phyloP scores from a whole-genome alignment of 2,329 filamentous ascomycete genomes.

The Pseudopithomyces maydicus region DNA sequence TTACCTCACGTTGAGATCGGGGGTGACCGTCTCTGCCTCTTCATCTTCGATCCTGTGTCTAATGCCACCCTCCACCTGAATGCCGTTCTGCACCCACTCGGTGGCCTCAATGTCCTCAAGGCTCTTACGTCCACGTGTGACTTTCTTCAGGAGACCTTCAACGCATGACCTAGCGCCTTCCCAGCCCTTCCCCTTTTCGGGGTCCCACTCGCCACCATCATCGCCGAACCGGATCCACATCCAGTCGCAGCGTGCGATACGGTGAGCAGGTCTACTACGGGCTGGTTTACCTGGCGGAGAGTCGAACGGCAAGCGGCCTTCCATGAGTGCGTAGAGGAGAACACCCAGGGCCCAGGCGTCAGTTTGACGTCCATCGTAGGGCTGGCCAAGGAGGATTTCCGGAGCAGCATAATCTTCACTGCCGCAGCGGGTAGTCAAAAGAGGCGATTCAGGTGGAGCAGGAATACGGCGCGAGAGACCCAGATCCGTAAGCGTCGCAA shows the following conservation, averaged over 20 bases:
- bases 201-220: conserved; percentile 85
- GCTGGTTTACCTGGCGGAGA: conserved; percentile 79
- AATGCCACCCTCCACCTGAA: conserved; percentile 67
- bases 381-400: conserved; percentile 92
- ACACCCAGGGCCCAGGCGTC: conserved; percentile 97
- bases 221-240: conserved; percentile 87
- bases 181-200: conserved; percentile 66
- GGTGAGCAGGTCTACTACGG: conserved; percentile 79
- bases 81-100: conserved; percentile 77
- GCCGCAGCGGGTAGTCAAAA: conserved; percentile 91
- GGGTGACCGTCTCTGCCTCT: conserved; percentile 19
- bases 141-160: conserved; percentile 82
- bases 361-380: conserved; percentile 88
- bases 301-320: conserved; percentile 92
- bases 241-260: conserved; percentile 97
- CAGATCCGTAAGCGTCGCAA: conserved; percentile 88
- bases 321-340: conserved; percentile 88
- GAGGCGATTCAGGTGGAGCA: conserved; percentile 73
- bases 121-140: conserved; percentile 73
- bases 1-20: conserved; percentile 27
- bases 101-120: conserved; percentile 73
- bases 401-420: conserved; percentile 97
- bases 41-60: conserved; percentile 58
- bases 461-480: conserved; percentile 86
- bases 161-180: conserved; percentile 80